Conservation (phyloP, 2,329 filamentous ascomycete species). For the Pseudodiploospora longispora region DNA sequence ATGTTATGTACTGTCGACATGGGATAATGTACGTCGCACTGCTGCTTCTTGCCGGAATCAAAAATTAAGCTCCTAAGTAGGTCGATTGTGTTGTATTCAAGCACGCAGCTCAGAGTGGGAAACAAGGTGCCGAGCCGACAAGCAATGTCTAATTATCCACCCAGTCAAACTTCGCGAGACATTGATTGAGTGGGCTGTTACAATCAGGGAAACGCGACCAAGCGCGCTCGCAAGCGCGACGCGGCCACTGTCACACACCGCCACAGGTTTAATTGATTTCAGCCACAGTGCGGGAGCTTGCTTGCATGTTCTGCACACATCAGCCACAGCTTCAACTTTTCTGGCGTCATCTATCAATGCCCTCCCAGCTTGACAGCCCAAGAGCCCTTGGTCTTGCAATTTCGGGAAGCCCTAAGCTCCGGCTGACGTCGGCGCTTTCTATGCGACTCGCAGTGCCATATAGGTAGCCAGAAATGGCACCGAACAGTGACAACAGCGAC, state of each 20-base stretch:
- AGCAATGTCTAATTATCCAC: too few species aligned
- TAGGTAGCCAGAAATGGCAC: conserved; percentile 28
- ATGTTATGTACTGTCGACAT: conserved; percentile 11
- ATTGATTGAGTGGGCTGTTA: too few species aligned
- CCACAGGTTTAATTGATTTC: conserved; percentile 25
- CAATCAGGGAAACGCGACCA: conserved; percentile 22
- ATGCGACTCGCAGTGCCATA: conserved; percentile 6
- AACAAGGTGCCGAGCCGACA: too few species aligned
- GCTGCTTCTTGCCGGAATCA: too few species aligned
- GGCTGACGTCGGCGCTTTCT: neutral
- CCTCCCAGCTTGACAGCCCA: too few species aligned
- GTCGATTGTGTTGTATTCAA: too few species aligned
- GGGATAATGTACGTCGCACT: conserved; percentile 5
- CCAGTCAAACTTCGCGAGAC: too few species aligned
- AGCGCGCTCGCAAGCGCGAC: conserved; percentile 23
- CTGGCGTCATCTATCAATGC: conserved; percentile 1
- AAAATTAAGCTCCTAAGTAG: too few species aligned
- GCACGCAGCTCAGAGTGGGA: too few species aligned
- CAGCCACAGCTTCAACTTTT: conserved; percentile 10
- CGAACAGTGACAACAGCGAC: conserved; percentile 20
- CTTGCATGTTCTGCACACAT: conserved; percentile 2
- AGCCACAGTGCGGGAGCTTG: too few species aligned
- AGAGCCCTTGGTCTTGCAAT: too few species aligned
- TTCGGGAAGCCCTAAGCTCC: too few species aligned
- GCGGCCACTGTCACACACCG: conserved; percentile 12